These are phyloP conservation scores for Drosera capensis DNA, from an alignment of 148 eudicot genomes.

Conservation along the genomic window DNA sequence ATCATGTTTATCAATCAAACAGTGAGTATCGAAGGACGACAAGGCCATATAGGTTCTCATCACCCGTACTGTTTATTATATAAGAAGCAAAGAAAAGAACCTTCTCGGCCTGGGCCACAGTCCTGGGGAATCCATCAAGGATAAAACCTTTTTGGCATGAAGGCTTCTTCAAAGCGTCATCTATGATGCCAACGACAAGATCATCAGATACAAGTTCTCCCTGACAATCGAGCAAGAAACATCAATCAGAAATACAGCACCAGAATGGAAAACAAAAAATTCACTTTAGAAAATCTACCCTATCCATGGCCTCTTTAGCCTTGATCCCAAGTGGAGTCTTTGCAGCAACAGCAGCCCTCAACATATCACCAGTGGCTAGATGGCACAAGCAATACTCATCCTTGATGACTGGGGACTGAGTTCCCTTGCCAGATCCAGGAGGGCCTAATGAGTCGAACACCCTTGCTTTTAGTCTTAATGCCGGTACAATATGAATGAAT, in stretches of 20 bases:
- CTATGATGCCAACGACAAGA: slow-evolving; percentile 85
- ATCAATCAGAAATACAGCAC: background rate
- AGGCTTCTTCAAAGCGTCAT: slow-evolving; percentile 85
- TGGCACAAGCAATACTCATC: slow-evolving; percentile 95
- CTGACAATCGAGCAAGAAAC: slow-evolving; percentile 15
- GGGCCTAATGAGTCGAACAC: slow-evolving; percentile 39
- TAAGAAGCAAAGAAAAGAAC: slow-evolving; percentile 14
- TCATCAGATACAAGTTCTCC: slow-evolving; percentile 89
- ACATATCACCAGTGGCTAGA: slow-evolving; percentile 95
- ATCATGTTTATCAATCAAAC: no score
- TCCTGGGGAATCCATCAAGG: slow-evolving; percentile 97
- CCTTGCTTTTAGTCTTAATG: background rate
- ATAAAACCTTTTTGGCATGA: slow-evolving; percentile 91
- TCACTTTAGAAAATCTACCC: slow-evolving; percentile 22
- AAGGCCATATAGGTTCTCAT: background rate
- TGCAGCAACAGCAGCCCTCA: slow-evolving; percentile 96
- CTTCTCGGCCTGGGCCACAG: slow-evolving; percentile 82
- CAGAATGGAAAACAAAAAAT: background rate
- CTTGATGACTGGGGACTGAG: slow-evolving; percentile 87
- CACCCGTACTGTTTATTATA: background rate
- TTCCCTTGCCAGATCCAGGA: slow-evolving; percentile 97
- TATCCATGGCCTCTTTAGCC: slow-evolving; percentile 97
- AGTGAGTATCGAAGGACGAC: no score
- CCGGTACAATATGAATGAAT: background rate
- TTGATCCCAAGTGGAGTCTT: slow-evolving; percentile 79